Conservation (phyloP, 1,284 basidiomycete species). For the Malassezia equina region DNA sequence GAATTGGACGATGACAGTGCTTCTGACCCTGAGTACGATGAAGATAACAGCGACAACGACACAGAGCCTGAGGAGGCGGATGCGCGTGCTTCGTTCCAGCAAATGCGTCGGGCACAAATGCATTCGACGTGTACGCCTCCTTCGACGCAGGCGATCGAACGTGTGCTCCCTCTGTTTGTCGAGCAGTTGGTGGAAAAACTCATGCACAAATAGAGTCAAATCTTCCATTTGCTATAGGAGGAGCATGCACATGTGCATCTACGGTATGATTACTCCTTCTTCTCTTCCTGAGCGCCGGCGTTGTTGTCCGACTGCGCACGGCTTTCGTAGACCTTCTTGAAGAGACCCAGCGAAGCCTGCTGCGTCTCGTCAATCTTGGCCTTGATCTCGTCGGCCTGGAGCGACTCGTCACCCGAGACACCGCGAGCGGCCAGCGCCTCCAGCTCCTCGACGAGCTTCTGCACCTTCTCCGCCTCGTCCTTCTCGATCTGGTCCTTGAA, state of each 20-base stretch:
- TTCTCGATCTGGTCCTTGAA: constrained; percentile 93
- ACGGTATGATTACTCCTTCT: constrained; percentile 32
- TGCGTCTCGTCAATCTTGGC: constrained; percentile 93
- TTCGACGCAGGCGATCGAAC: neutral
- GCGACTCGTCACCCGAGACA: constrained; percentile 63
- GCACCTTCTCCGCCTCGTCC: constrained; percentile 70
- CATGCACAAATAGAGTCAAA: neutral
- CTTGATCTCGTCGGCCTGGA: constrained; percentile 78
- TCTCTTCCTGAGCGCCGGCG: constrained; percentile 33
- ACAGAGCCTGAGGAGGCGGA: constrained; percentile 9
- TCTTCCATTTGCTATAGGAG: neutral
- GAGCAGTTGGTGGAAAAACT: neutral
- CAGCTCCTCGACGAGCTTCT: constrained; percentile 70
- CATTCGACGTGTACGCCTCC: neutral
- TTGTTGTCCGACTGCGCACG: constrained; percentile 59
- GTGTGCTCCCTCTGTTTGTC: constrained; percentile 4
- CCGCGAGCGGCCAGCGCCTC: constrained; percentile 86
- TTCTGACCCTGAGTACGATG: constrained; percentile 7
- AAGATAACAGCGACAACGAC: constrained; percentile 2
- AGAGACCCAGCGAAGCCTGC: constrained; percentile 86
- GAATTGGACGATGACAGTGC: constrained; percentile 23
- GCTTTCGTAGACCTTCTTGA: constrained; percentile 98
- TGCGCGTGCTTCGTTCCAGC: neutral
- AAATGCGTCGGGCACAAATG: neutral
- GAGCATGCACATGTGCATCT: neutral